Conservation (phyloP, 371 early-diverging fungal genomes). For the Apophysomyces elegans region DNA sequence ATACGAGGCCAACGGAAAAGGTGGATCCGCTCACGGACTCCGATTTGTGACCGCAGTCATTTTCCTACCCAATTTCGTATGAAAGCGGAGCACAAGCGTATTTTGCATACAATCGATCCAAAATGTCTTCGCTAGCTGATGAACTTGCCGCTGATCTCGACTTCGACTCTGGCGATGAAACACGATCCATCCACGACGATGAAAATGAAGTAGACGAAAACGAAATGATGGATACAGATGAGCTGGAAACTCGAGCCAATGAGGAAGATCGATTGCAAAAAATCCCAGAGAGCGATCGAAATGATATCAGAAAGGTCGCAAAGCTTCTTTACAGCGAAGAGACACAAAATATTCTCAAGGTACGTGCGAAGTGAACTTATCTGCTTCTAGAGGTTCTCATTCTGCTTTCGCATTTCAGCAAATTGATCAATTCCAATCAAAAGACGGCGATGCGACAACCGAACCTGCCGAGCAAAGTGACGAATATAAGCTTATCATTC, state of each 20-base stretch:
- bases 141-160: conserved; percentile 79
- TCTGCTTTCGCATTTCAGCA: conserved; percentile 31
- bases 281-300: conserved; percentile 22
- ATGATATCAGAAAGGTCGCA: conserved; percentile 45
- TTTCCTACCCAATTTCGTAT: no score
- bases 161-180: conserved; percentile 53
- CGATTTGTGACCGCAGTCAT: no score
- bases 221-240: conserved; percentile 36
- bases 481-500: conserved; percentile 88
- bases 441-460: conserved; percentile 33
- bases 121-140: conserved; percentile 68
- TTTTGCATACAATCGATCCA: neutral
- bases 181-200: conserved; percentile 30
- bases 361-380: conserved; percentile 15
- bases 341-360: conserved; percentile 48
- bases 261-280: conserved; percentile 29
- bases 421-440: conserved; percentile 57
- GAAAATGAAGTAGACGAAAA: conserved; percentile 36
- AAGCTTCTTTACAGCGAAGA: conserved; percentile 47
- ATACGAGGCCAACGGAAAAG: no score
- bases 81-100: no score
- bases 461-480: conserved; percentile 77
- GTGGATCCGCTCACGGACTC: no score
- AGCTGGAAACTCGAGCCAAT: conserved; percentile 47
- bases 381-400: no score